Evolutionary conservation across 495 filamentous ascomycete genomes (phyloP).

Genomic region (Aspergillus sclerotioniger): DNA sequence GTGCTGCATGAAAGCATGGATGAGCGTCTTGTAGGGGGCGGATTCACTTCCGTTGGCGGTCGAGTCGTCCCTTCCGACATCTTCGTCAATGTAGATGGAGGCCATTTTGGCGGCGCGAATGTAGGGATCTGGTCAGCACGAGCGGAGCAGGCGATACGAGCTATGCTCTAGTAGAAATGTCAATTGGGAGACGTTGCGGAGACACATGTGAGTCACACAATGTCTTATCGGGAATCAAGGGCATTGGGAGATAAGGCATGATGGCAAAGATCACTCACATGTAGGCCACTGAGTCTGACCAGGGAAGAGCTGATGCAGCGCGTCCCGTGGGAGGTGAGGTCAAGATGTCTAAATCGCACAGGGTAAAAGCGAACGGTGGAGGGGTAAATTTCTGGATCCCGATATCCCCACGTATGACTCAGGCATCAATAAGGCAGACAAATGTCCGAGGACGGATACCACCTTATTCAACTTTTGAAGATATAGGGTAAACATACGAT

Average conservation of each 20-base stretch:
- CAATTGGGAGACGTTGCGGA: neutral
- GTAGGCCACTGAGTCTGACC: neutral
- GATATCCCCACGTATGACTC: slow-evolving; percentile 32
- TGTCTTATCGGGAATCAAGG: neutral
- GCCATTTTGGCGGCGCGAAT: slow-evolving; percentile 33
- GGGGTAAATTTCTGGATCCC: slow-evolving; percentile 40
- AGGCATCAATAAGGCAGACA: slow-evolving; percentile 25
- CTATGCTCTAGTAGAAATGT: neutral
- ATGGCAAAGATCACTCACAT: slow-evolving; percentile 3
- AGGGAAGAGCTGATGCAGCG: neutral
- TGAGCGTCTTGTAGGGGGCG: slow-evolving; percentile 76
- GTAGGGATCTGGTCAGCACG: neutral
- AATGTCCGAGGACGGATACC: neutral
- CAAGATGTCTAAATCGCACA: slow-evolving; percentile 27
- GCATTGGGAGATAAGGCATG: neutral
- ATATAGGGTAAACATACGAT: too few species aligned
- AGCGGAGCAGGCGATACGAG: neutral
- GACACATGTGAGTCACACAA: slow-evolving; percentile 1
- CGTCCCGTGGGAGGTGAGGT: slow-evolving; percentile 5
- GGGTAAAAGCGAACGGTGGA: slow-evolving; percentile 21
- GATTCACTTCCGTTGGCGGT: slow-evolving; percentile 64
- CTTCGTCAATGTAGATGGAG: slow-evolving; percentile 76
- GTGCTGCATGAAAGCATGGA: slow-evolving; percentile 73
- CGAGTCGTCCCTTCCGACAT: slow-evolving; percentile 69
- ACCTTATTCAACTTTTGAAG: too few species aligned